phyloP scores from a whole-genome alignment of 345 rosid species.

The Bruguiera sexangula region DNA sequence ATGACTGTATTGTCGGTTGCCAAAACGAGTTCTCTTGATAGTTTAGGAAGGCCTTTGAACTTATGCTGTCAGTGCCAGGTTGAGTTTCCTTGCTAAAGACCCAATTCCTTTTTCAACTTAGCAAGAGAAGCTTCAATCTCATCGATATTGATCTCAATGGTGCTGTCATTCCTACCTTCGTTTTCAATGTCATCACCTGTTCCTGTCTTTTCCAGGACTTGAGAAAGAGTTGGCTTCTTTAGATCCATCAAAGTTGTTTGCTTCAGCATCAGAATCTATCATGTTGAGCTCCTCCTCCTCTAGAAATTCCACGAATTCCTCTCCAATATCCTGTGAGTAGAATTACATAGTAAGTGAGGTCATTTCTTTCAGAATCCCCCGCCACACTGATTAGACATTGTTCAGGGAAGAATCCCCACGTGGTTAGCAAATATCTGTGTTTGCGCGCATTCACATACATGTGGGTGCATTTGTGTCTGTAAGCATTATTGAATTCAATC shows the following conservation, averaged over 20 bases:
- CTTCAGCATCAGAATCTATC: conserved; percentile 44
- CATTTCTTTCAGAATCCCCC: not conserved
- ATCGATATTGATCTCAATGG: conserved; percentile 67
- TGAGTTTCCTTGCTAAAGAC: conserved; percentile 40
- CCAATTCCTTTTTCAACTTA: conserved; percentile 75
- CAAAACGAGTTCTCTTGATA: conserved; percentile 17
- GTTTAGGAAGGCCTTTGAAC: not conserved
- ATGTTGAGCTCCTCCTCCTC: conserved; percentile 86
- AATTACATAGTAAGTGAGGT: conserved; percentile 8
- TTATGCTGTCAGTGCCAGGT: not conserved
- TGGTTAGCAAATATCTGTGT: too few relatives aligned
- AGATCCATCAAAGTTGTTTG: conserved; percentile 12
- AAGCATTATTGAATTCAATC: not conserved
- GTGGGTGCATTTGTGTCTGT: not conserved
- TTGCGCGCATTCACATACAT: not conserved
- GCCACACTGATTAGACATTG: not conserved
- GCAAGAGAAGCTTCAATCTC: conserved; percentile 93
- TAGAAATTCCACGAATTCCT: conserved; percentile 87
- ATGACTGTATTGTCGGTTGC: too few relatives aligned
- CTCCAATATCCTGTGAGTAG: conserved; percentile 66
- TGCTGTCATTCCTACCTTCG: conserved; percentile 39
- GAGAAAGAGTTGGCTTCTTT: conserved; percentile 19
- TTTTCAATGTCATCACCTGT: conserved; percentile 24
- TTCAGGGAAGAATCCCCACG: not conserved
- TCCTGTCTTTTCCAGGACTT: conserved; percentile 25